Conservation (phyloP, 2,329 filamentous ascomycete genomes). For the Cytospora chrysosperma region DNA sequence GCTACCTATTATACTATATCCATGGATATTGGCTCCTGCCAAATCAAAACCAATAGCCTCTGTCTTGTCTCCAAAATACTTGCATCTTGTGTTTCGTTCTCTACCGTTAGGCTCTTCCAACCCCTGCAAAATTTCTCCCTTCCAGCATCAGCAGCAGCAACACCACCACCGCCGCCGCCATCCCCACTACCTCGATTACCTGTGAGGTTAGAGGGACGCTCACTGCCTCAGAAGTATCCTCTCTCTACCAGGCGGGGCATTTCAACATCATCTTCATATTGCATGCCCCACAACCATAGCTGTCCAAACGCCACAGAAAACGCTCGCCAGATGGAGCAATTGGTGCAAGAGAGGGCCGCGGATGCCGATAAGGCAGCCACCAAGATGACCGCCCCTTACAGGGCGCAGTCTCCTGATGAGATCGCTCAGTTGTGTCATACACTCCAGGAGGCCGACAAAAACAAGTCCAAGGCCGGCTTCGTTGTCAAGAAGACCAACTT, state of each 20-base stretch:
- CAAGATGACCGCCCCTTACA: constrained; percentile 56
- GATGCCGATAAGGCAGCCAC: constrained; percentile 26
- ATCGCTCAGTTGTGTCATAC: constrained; percentile 63
- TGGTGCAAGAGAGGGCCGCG: constrained; percentile 7
- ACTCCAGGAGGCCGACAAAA: constrained; percentile 58
- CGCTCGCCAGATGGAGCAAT: constrained; percentile 12
- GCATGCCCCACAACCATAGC: not conserved
- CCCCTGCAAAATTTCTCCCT: not conserved
- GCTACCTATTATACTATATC: not conserved
- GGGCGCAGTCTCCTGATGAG: constrained; percentile 67
- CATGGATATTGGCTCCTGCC: not conserved
- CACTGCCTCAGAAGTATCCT: not conserved
- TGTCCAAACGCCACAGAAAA: not conserved
- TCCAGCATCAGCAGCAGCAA: not conserved
- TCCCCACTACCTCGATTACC: not conserved
- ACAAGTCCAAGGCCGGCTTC: constrained; percentile 59
- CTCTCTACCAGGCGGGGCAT: not conserved
- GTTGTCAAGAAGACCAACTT: constrained; percentile 82
- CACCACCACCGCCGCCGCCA: not conserved
- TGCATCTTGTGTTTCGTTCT: not conserved
- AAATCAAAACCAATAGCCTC: not conserved
- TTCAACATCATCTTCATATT: not conserved
- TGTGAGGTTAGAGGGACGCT: not conserved
- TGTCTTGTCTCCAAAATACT: not conserved
- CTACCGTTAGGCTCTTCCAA: not conserved